Evolutionary conservation across 805 yeast species (phyloP).

Genomic region (Starmerella lactis-condensi): DNA sequence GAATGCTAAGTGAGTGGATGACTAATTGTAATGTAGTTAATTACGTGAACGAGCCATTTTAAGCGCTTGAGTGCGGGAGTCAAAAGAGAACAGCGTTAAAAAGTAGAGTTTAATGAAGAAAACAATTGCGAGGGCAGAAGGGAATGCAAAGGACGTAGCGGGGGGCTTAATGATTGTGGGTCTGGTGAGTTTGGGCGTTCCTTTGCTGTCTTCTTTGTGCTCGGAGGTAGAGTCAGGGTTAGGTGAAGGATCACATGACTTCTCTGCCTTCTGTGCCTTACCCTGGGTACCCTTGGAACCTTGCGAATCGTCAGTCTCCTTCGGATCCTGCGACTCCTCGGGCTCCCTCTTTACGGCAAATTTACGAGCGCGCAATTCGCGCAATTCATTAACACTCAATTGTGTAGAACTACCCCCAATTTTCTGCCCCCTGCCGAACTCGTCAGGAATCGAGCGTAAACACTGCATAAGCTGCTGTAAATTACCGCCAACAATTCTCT

Average conservation of each 20-base stretch:
- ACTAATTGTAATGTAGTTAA: not conserved
- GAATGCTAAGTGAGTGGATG: no score
- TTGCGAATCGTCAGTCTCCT: not conserved
- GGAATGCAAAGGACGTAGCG: not conserved
- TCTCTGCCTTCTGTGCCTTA: slow-evolving; percentile 2
- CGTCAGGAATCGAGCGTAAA: slow-evolving; percentile 5
- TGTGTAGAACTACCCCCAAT: slow-evolving; percentile 5
- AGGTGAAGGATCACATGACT: slow-evolving; percentile 6
- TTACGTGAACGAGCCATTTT: not conserved
- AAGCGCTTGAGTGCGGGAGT: slow-evolving; percentile 11
- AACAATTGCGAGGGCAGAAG: not conserved
- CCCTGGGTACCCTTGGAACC: not conserved
- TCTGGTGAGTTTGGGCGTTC: not conserved
- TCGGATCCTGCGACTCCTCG: not conserved
- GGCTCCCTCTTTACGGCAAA: not conserved
- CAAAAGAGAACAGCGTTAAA: slow-evolving; percentile 13
- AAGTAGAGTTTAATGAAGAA: slow-evolving; percentile 11
- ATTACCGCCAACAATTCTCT: slow-evolving; percentile 23
- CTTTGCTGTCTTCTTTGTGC: not conserved
- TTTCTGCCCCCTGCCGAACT: slow-evolving; percentile 11
- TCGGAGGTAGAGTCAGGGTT: slow-evolving; percentile 1
- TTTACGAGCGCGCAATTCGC: not conserved
- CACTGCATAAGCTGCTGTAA: slow-evolving; percentile 6
- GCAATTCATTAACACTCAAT: not conserved
- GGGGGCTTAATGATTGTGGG: not conserved